Evolutionary conservation across 768 basidiomycete species (phyloP).

Genomic region (Mrakia blollopis): DNA sequence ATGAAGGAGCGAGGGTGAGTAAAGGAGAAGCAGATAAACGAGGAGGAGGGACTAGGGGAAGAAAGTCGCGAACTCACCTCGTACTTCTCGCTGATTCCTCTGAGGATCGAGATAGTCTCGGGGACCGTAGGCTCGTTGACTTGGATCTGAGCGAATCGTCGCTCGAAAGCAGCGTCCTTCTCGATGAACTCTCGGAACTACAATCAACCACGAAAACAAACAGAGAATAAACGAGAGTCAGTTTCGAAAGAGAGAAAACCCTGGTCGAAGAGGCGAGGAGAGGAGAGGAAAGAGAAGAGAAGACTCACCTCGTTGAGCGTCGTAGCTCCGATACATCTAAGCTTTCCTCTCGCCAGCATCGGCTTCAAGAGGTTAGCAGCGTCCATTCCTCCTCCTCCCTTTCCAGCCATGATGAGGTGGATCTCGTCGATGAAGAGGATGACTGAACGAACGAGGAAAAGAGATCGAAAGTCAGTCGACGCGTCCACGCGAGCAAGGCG

Average conservation of each 20-base stretch:
- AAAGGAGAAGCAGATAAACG: background rate
- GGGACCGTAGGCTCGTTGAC: slow-evolving; percentile 85
- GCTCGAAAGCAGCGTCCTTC: slow-evolving; percentile 75
- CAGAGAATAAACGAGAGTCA: background rate
- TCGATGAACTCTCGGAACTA: slow-evolving; percentile 62
- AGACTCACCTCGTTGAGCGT: slow-evolving; percentile 68
- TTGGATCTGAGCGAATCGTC: slow-evolving; percentile 86
- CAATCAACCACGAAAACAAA: background rate
- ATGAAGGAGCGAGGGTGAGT: background rate
- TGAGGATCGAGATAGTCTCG: slow-evolving; percentile 86
- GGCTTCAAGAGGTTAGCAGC: slow-evolving; percentile 91
- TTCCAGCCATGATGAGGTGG: slow-evolving; percentile 84
- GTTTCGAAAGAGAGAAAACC: background rate
- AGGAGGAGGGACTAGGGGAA: background rate
- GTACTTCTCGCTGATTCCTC: slow-evolving; percentile 91
- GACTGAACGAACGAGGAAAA: slow-evolving; percentile 45
- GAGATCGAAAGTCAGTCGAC: background rate
- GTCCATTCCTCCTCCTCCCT: slow-evolving; percentile 83
- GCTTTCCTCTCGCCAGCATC: slow-evolving; percentile 76
- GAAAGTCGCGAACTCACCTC: slow-evolving; percentile 53
- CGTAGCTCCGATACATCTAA: slow-evolving; percentile 77
- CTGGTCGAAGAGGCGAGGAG: too few relatives aligned
- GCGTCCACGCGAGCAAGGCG: background rate
- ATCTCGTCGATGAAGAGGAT: slow-evolving; percentile 91
- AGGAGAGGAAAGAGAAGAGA: background rate